phyloP scores from a whole-genome alignment of 1,284 basidiomycete species.

The Porogramme epimiltina region DNA sequence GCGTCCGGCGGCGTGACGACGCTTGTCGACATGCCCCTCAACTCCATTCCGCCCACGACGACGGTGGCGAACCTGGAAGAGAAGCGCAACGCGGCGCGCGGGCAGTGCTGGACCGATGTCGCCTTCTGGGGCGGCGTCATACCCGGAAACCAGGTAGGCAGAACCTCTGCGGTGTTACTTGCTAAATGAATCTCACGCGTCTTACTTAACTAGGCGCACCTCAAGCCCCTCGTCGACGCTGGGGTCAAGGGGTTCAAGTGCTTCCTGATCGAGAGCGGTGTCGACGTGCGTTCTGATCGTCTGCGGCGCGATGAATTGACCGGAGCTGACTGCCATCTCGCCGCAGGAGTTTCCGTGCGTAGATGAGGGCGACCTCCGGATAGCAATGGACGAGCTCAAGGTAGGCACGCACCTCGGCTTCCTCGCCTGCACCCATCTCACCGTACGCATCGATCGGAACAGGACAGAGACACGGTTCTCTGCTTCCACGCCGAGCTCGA shows the following conservation, averaged over 20 bases:
- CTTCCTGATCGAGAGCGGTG: constrained; percentile 92
- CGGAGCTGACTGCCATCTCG: not conserved
- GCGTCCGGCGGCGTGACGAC: constrained; percentile 90
- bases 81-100: constrained; percentile 72
- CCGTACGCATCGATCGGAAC: constrained; percentile 2
- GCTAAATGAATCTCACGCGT: too few species aligned
- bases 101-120: constrained; percentile 82
- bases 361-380: constrained; percentile 63
- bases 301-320: not conserved
- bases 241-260: constrained; percentile 96
- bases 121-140: constrained; percentile 96
- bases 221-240: constrained; percentile 65
- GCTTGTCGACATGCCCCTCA: constrained; percentile 93
- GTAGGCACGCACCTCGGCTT: constrained; percentile 40
- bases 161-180: too few species aligned
- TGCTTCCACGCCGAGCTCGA: constrained; percentile 93
- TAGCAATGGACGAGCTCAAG: constrained; percentile 75
- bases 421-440: not conserved
- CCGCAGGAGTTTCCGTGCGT: constrained; percentile 91
- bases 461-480: constrained; percentile 71
- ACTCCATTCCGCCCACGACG: constrained; percentile 93
- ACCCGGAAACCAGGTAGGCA: constrained; percentile 78
- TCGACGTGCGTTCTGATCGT: constrained; percentile 60
- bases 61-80: constrained; percentile 72
- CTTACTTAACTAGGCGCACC: constrained; percentile 50